Evolutionary conservation across 345 rosid genomes (phyloP), one percentile per base, ranked within the genome.

Genomic region (Laguncularia racemosa): DNA sequence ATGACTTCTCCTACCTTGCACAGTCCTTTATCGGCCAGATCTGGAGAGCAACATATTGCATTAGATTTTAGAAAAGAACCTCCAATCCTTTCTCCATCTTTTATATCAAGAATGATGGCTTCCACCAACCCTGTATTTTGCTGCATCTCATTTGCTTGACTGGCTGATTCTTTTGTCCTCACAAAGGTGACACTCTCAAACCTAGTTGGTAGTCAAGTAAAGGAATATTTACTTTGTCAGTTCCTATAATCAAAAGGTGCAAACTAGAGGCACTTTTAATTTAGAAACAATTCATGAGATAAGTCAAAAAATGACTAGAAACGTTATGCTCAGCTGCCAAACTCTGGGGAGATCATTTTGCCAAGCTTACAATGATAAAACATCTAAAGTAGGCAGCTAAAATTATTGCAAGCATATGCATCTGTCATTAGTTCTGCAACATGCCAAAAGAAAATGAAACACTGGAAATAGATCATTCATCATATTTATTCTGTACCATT

Each of bases 1-100:
- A 92, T 89, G 48, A 89, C 93, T 68, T 89, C 96, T 16, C 96
- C 93, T 15, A 81, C 60, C 16, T 65, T 83, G 73, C 96, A 92
- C 52, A 64, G 75, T 23, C 76, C 76, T 8, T 60, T 55, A 21
- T 73, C 76, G 1, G 93, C 75, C 66, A 86, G 86, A 18, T 59
- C 63, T 0, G 72, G 77, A 1, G 75, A 73, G 65, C 98, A 92
- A 57, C 98, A 92, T 57, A 89, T 70, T 2, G 49, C 66, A 49
- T 75, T 64, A n/a, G 67, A 65, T 71, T 85, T 81, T 56, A 77
- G 57, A 55, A 63, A 80, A 16, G 78, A 61, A 23, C 89, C 97
- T 13, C 95, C 96, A 56, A 92, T 80, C 71, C 69, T 81, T 17
- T 82, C 71, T 38, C 96, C 82, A 59, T 89, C 98, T 71, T 85